phyloP scores from a whole-genome alignment of 768 basidiomycete genomes.

The Cystobasidium ongulense region DNA sequence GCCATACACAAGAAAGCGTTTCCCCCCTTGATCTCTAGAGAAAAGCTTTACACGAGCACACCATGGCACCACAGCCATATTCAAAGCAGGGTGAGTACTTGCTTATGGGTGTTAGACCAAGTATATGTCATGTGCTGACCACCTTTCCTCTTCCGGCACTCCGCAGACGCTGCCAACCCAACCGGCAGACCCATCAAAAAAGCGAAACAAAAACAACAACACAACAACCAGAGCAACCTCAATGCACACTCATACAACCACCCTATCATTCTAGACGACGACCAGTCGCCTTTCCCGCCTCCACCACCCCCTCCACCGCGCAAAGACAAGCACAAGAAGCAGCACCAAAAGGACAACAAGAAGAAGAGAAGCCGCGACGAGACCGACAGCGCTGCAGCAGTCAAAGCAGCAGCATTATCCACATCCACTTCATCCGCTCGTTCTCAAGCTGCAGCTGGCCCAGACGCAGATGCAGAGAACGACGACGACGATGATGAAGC shows the following conservation, averaged over 20 bases:
- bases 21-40: background rate
- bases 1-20: background rate
- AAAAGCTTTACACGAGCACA: background rate
- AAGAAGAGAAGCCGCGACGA: background rate
- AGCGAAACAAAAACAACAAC: background rate
- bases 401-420: background rate
- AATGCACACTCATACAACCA: background rate
- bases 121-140: background rate
- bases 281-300: background rate
- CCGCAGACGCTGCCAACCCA: background rate
- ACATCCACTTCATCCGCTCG: background rate
- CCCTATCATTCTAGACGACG: slow-evolving; percentile 5
- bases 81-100: background rate
- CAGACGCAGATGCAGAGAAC: background rate
- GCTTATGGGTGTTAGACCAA: background rate
- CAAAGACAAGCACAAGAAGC: slow-evolving; percentile 17
- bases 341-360: slow-evolving; percentile 18
- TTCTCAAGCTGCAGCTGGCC: background rate
- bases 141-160: background rate
- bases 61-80: background rate
- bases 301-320: slow-evolving; percentile 6
- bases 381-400: background rate
- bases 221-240: background rate
- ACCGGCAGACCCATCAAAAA: background rate
- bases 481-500: slow-evolving; percentile 17